These are phyloP conservation scores for Thuja plicata DNA, from an alignment of 83 land plant genomes.

Conservation along the genomic window DNA sequence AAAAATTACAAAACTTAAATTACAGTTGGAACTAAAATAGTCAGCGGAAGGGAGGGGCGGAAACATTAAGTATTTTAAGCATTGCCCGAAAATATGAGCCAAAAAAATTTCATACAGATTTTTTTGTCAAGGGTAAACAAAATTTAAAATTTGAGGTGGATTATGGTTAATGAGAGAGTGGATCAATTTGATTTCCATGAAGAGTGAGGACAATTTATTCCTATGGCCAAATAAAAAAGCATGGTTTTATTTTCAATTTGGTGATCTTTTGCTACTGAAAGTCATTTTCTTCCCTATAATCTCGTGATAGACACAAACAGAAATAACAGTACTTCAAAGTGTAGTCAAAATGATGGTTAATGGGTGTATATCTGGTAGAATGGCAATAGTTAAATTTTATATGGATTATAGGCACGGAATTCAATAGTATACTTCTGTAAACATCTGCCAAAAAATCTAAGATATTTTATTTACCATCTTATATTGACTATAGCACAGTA, in stretches of 20 bases:
- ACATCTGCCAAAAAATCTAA: background rate
- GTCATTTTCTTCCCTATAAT: background rate
- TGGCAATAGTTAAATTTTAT: background rate
- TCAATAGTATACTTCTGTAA: background rate
- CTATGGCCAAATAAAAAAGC: background rate
- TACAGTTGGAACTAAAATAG: background rate
- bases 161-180: too few relatives aligned
- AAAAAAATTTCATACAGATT: too few relatives aligned
- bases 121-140: too few relatives aligned
- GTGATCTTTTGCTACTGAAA: background rate
- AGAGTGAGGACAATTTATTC: background rate
- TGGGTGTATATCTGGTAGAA: background rate
- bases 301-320: background rate
- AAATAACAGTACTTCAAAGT: background rate
- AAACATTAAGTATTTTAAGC: background rate
- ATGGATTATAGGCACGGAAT: too few relatives aligned
- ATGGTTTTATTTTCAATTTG: background rate
- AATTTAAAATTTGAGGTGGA: too few relatives aligned
- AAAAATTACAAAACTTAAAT: background rate
- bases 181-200: background rate
- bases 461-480: background rate
- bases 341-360: background rate
- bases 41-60: background rate
- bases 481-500: background rate
- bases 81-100: background rate